These are phyloP conservation scores for Fusarium denticulatum DNA, from an alignment of 2,329 filamentous ascomycete species.

Conservation along the genomic window DNA sequence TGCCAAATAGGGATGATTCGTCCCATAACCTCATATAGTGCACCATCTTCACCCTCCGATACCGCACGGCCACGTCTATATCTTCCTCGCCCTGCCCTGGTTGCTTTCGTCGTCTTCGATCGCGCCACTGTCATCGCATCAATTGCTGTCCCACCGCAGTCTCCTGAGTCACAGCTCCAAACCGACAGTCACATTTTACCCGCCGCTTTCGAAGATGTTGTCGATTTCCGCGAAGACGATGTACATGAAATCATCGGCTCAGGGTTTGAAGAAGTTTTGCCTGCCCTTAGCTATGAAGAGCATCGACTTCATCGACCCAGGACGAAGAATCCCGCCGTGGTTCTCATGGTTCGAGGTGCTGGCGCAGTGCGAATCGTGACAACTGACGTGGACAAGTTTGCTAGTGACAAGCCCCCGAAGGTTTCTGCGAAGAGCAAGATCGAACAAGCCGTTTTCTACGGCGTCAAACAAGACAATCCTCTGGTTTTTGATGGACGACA, in stretches of 20 bases:
- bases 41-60: conserved; percentile 55
- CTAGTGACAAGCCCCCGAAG: conserved; percentile 64
- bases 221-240: conserved; percentile 78
- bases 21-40: conserved; percentile 72
- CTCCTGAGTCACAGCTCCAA: conserved; percentile 80
- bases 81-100: conserved; percentile 80
- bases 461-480: conserved; percentile 82
- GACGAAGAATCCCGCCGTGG: conserved; percentile 69
- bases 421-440: conserved; percentile 89
- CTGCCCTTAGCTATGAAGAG: conserved; percentile 54
- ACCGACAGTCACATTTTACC: conserved; percentile 71
- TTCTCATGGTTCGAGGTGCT: conserved; percentile 70
- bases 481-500: conserved; percentile 80
- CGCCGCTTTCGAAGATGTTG: conserved; percentile 82
- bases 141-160: conserved; percentile 72
- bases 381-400: conserved; percentile 68
- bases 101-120: conserved; percentile 84
- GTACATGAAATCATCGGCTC: conserved; percentile 72
- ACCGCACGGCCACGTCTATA: conserved; percentile 71
- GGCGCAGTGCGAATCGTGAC: conserved; percentile 69
- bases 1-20: conserved; percentile 72
- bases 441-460: conserved; percentile 95
- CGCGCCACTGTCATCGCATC: conserved; percentile 82
- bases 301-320: conserved; percentile 61
- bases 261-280: conserved; percentile 68